A percentile compares a stretch with the other conserved stretches of the same genome.
Evolutionary conservation across 805 yeast genomes (phyloP).

Genomic region (Metschnikowia borealis): DNA sequence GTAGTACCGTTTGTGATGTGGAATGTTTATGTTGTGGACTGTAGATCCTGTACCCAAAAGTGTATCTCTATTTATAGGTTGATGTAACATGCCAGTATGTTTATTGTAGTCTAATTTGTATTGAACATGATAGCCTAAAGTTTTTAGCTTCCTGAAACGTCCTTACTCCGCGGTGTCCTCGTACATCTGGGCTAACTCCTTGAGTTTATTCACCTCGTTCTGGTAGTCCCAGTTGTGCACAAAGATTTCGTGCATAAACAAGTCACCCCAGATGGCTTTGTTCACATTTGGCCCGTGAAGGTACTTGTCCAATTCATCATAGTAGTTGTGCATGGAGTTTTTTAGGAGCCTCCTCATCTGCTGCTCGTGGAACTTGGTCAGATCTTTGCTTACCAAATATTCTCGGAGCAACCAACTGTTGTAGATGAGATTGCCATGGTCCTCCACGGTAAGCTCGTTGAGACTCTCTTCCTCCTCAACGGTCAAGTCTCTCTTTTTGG

Average conservation of each 20-base stretch:
- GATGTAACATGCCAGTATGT: not conserved
- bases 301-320: slow-evolving; percentile 4
- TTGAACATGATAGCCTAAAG: not conserved
- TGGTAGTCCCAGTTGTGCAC: slow-evolving; percentile 23
- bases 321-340: slow-evolving; percentile 3
- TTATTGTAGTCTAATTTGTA: not conserved
- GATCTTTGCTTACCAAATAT: slow-evolving; percentile 19
- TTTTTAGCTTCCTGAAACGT: not conserved
- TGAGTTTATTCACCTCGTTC: slow-evolving; percentile 16
- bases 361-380: slow-evolving; percentile 26
- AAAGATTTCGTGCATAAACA: slow-evolving; percentile 22
- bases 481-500: not conserved
- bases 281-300: slow-evolving; percentile 10
- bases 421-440: slow-evolving; percentile 25
- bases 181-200: slow-evolving; percentile 9
- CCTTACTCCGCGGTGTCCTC: not conserved
- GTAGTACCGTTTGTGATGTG: too few species aligned
- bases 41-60: too few species aligned
- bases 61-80: too few species aligned
- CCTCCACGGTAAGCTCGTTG: slow-evolving; percentile 19
- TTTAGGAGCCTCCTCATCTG: slow-evolving; percentile 22
- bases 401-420: slow-evolving; percentile 25
- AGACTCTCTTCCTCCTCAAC: slow-evolving; percentile 5
- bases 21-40: too few species aligned
- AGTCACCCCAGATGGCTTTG: slow-evolving; percentile 26